Conservation (phyloP, 2,329 filamentous ascomycete genomes). For the Colletotrichum siamense region DNA sequence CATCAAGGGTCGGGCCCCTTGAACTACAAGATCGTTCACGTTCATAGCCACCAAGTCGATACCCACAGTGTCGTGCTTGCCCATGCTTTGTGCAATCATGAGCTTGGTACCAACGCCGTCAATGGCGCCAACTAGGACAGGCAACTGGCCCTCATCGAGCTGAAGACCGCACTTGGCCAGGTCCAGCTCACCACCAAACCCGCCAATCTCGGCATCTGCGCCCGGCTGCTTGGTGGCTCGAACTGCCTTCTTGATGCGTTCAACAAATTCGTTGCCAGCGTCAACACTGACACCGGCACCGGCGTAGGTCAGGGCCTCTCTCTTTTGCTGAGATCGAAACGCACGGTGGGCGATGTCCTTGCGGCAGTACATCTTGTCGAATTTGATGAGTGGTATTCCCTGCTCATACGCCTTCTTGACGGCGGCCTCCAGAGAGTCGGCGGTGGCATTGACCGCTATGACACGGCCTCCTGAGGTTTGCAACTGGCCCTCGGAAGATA, state of each 20-base stretch:
- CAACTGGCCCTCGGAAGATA: slow-evolving; percentile 59
- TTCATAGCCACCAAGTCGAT: slow-evolving; percentile 99
- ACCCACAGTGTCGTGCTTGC: slow-evolving; percentile 92
- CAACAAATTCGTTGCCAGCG: slow-evolving; percentile 89
- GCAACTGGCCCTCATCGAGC: slow-evolving; percentile 55
- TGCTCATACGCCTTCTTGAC: slow-evolving; percentile 81
- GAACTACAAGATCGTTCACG: slow-evolving; percentile 95
- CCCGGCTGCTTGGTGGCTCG: slow-evolving; percentile 83
- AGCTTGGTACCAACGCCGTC: slow-evolving; percentile 97
- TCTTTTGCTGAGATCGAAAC: slow-evolving; percentile 52
- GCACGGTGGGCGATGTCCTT: slow-evolving; percentile 85
- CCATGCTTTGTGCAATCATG: slow-evolving; percentile 89
- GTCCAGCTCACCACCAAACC: slow-evolving; percentile 90
- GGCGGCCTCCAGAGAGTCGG: slow-evolving; percentile 72
- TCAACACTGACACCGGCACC: slow-evolving; percentile 94
- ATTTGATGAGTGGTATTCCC: slow-evolving; percentile 71
- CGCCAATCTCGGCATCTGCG: slow-evolving; percentile 91
- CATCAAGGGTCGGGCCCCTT: slow-evolving; percentile 92
- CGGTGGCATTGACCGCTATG: slow-evolving; percentile 79
- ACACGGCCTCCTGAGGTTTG: slow-evolving; percentile 82
- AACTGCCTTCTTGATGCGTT: slow-evolving; percentile 91
- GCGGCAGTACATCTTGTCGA: slow-evolving; percentile 83
- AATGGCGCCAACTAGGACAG: slow-evolving; percentile 90
- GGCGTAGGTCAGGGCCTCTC: slow-evolving; percentile 81
- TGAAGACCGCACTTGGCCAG: slow-evolving; percentile 66